A percentile compares a stretch with the other conserved stretches of the same genome.
Evolutionary conservation across 1,139 yeast genomes (phyloP).

Genomic region (Geotrichum carabidarum): DNA sequence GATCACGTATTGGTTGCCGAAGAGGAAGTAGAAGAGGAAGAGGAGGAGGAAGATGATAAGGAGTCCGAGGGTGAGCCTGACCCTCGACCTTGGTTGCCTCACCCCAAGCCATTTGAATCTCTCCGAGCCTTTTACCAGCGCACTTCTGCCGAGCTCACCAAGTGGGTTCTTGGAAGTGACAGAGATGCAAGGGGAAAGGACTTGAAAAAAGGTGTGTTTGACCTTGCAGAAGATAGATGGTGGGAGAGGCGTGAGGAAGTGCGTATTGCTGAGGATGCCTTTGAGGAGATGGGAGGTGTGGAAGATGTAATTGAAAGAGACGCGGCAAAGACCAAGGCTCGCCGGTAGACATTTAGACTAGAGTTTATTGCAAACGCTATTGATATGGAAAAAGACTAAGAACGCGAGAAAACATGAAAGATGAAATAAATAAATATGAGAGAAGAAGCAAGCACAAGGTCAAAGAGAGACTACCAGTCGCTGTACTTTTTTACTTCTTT

Average conservation of each 20-base stretch:
- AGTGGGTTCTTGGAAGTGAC: slow-evolving; percentile 74
- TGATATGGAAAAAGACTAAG: not conserved
- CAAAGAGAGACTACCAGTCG: slow-evolving; percentile 14
- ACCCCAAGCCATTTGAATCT: slow-evolving; percentile 90
- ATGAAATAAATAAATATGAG: not conserved
- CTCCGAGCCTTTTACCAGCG: slow-evolving; percentile 79
- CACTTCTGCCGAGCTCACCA: slow-evolving; percentile 78
- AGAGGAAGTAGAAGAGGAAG: slow-evolving; percentile 57
- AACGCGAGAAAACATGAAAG: not conserved
- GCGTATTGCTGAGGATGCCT: slow-evolving; percentile 77
- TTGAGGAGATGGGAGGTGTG: slow-evolving; percentile 88
- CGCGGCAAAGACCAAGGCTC: slow-evolving; percentile 29
- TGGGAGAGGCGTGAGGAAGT: slow-evolving; percentile 98
- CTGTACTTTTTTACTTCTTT: slow-evolving; percentile 17
- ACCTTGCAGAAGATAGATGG: slow-evolving; percentile 89
- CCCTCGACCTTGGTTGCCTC: slow-evolving; percentile 93
- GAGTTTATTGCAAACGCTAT: not conserved
- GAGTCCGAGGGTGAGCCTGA: slow-evolving; percentile 65
- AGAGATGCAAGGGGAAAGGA: slow-evolving; percentile 88
- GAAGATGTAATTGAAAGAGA: slow-evolving; percentile 86
- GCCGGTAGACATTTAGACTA: slow-evolving; percentile 21
- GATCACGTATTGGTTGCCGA: slow-evolving; percentile 48
- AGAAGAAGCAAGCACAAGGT: not conserved
- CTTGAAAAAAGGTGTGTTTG: slow-evolving; percentile 83
- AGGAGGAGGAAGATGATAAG: slow-evolving; percentile 53